phyloP scores from a whole-genome alignment of 2,329 filamentous ascomycete species.

The Penicillium thymicola region DNA sequence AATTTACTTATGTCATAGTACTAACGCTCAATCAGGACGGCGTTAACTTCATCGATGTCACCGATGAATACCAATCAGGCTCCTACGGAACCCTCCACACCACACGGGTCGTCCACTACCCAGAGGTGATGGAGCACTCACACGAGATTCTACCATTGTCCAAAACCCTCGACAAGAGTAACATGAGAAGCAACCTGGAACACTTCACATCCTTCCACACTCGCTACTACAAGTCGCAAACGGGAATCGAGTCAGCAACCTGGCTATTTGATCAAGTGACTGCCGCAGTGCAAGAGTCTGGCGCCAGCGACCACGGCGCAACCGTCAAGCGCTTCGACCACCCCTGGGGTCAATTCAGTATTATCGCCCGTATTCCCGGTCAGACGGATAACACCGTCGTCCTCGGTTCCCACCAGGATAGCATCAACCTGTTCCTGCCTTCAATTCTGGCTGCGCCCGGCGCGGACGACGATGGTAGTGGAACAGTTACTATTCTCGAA shows the following conservation, averaged over 20 bases:
- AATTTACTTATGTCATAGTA: neutral
- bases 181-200: slow-evolving; percentile 75
- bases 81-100: slow-evolving; percentile 52
- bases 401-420: slow-evolving; percentile 90
- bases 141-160: slow-evolving; percentile 66
- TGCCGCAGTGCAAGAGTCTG: slow-evolving; percentile 66
- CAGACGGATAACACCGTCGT: slow-evolving; percentile 79
- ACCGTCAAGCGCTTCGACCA: slow-evolving; percentile 73
- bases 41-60: slow-evolving; percentile 92
- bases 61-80: slow-evolving; percentile 59
- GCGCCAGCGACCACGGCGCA: slow-evolving; percentile 64
- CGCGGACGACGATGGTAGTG: slow-evolving; percentile 92
- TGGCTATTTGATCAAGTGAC: slow-evolving; percentile 80
- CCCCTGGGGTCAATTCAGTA: slow-evolving; percentile 82
- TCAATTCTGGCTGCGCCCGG: slow-evolving; percentile 80
- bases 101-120: slow-evolving; percentile 57
- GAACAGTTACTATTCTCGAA: slow-evolving; percentile 92
- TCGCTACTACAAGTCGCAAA: slow-evolving; percentile 57
- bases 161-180: slow-evolving; percentile 66
- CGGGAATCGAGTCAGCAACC: slow-evolving; percentile 76
- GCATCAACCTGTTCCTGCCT: slow-evolving; percentile 88
- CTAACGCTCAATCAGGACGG: slow-evolving; percentile 58
- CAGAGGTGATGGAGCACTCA: slow-evolving; percentile 62
- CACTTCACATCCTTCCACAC: slow-evolving; percentile 61
- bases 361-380: slow-evolving; percentile 89